phyloP scores from a whole-genome alignment of 495 filamentous ascomycete species.

The Daldinia vernicosa region DNA sequence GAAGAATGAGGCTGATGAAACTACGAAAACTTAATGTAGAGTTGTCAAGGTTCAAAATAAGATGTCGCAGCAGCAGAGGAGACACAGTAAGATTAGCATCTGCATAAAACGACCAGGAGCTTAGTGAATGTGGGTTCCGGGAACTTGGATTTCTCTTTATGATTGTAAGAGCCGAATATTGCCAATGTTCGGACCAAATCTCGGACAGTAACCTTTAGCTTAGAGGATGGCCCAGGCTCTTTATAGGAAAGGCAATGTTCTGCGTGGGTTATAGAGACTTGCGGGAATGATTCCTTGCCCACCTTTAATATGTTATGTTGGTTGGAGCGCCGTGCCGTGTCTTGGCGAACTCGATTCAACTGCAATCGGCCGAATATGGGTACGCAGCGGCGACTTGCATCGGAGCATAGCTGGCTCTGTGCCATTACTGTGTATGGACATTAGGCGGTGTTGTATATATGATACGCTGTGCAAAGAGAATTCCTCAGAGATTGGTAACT shows the following conservation, averaged over 20 bases:
- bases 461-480: not conserved
- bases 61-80: constrained; percentile 12
- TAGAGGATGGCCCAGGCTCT: constrained; percentile 19
- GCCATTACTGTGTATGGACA: constrained; percentile 1
- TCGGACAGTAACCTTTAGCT: constrained; percentile 19
- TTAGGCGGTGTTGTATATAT: constrained; percentile 8
- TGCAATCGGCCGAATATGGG: constrained; percentile 42
- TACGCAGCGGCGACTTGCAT: constrained; percentile 34
- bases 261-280: constrained; percentile 24
- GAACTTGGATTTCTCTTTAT: constrained; percentile 19
- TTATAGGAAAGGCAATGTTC: constrained; percentile 11
- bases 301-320: constrained; percentile 12
- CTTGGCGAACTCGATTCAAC: constrained; percentile 37
- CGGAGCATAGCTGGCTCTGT: constrained; percentile 15
- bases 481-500: not conserved
- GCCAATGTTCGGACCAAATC: constrained; percentile 22
- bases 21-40: constrained; percentile 11
- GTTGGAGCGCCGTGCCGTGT: constrained; percentile 29
- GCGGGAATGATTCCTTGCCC: constrained; percentile 28
- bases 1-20: constrained; percentile 13
- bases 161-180: constrained; percentile 23
- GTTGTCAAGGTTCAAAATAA: constrained; percentile 2
- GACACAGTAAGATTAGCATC: constrained; percentile 38
- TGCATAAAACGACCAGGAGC: constrained; percentile 25
- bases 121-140: constrained; percentile 20